phyloP scores from a whole-genome alignment of 176 grass and related monocot species.

The Pharus latifolius region DNA sequence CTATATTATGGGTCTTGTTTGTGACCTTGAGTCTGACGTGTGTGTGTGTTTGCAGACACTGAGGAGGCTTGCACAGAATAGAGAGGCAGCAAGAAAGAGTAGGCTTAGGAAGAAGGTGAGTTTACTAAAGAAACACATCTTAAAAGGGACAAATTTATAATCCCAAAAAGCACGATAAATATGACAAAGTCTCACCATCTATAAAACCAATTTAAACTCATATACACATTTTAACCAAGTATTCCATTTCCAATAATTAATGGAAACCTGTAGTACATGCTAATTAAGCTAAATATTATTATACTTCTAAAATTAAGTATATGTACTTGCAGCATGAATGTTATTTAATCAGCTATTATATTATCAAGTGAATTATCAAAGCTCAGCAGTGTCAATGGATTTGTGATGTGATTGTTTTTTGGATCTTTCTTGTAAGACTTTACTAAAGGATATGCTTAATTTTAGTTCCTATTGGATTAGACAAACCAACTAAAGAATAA shows the following conservation, averaged over 20 bases:
- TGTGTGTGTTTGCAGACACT: conserved; percentile 37
- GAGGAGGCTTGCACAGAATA: conserved; percentile 90
- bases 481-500: conserved; percentile 23
- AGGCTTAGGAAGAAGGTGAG: conserved; percentile 91
- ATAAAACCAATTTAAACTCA: too few relatives aligned
- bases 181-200: too few relatives aligned
- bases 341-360: background rate
- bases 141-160: conserved; percentile 1
- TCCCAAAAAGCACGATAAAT: too few relatives aligned
- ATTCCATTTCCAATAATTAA: too few relatives aligned
- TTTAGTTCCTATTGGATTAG: conserved; percentile 16
- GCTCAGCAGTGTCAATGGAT: background rate
- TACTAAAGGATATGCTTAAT: conserved; percentile 6
- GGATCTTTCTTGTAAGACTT: conserved; percentile 6
- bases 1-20: background rate
- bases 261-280: too few relatives aligned
- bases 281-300: too few relatives aligned
- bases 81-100: conserved; percentile 92
- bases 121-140: conserved; percentile 6
- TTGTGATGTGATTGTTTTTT: conserved; percentile 13
- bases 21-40: background rate
- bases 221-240: too few relatives aligned
- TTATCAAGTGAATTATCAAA: background rate
- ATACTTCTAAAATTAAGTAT: too few relatives aligned
- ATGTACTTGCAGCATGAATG: too few relatives aligned